These are phyloP conservation scores for Phaffomyces antillensis DNA, from an alignment of 805 yeast genomes.

Conservation along the genomic window DNA sequence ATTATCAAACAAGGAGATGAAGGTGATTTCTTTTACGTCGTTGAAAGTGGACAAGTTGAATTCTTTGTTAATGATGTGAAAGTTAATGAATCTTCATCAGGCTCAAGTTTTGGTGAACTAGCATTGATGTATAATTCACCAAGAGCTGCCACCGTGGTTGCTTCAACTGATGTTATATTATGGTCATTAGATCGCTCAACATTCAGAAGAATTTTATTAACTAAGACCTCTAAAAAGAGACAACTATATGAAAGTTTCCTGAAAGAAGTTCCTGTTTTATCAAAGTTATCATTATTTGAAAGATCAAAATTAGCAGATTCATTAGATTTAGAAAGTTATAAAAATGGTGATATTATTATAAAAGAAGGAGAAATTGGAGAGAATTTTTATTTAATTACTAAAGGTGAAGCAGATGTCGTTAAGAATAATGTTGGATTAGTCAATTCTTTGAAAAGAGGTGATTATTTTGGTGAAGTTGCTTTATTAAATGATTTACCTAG, in stretches of 20 bases:
- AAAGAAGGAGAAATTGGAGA: constrained; percentile 83
- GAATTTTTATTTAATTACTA: constrained; percentile 65
- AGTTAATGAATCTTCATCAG: constrained; percentile 73
- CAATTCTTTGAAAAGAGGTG: constrained; percentile 63
- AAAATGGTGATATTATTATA: constrained; percentile 68
- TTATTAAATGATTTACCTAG: constrained; percentile 86
- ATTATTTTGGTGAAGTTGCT: constrained; percentile 96
- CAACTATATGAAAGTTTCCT: constrained; percentile 84
- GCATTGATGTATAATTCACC: constrained; percentile 97
- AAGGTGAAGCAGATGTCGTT: constrained; percentile 74
- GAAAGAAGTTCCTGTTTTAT: constrained; percentile 77
- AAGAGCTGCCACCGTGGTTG: constrained; percentile 89
- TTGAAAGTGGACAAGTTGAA: constrained; percentile 80
- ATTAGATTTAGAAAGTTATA: constrained; percentile 66
- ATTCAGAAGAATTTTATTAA: constrained; percentile 84
- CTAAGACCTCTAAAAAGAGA: constrained; percentile 86
- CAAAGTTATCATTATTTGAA: constrained; percentile 67
- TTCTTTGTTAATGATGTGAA: constrained; percentile 58
- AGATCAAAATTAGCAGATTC: constrained; percentile 94
- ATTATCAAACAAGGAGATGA: constrained; percentile 89
- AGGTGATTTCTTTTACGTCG: constrained; percentile 86
- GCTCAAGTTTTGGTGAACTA: constrained; percentile 91
- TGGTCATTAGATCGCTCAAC: constrained; percentile 95
- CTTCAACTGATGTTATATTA: constrained; percentile 61
- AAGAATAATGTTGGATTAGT: constrained; percentile 55